Percentiles rank a stretch among this genome's conserved stretches.
phyloP scores from a whole-genome alignment of 163 green algal genomes.

The Volvox carteri region DNA sequence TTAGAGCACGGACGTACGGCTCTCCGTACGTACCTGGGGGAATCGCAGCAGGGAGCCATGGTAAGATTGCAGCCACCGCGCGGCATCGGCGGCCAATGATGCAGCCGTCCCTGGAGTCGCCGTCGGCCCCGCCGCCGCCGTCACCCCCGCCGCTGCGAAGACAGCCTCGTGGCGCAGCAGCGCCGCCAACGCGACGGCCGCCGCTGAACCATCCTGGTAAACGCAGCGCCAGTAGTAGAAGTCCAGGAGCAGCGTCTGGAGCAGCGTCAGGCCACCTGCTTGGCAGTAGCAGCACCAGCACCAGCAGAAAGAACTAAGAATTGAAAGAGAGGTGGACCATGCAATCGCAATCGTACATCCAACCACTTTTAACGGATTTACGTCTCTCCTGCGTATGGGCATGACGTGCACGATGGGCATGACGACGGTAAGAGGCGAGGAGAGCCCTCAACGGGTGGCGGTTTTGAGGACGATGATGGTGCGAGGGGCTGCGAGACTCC shows the following conservation, averaged over 20 bases:
- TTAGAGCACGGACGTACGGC: not conserved
- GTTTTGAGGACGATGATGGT: no score
- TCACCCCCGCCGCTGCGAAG: not conserved
- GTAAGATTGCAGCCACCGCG: conserved; percentile 44
- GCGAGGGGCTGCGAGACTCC: no score
- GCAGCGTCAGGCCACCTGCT: not conserved
- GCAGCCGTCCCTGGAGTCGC: not conserved
- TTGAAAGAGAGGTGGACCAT: no score
- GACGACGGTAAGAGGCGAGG: no score
- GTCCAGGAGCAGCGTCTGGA: conserved; percentile 20
- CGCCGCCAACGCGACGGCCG: not conserved
- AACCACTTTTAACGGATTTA: no score
- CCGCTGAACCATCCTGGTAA: conserved; percentile 18
- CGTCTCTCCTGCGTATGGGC: no score
- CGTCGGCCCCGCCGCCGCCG: not conserved
- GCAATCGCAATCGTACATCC: no score
- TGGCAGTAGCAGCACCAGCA: not conserved
- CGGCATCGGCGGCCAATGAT: not conserved
- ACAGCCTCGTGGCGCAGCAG: conserved; percentile 25
- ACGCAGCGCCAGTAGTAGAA: conserved; percentile 38
- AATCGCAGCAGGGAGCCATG: conserved; percentile 6
- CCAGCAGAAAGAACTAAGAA: no score
- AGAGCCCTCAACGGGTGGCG: no score
- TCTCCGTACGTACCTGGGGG: conserved; percentile 6
- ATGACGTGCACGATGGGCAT: no score